Evolutionary conservation across 176 grass and related monocot species (phyloP), one percentile per base, ranked within the genome.

Genomic region (Paspalum vaginatum): DNA sequence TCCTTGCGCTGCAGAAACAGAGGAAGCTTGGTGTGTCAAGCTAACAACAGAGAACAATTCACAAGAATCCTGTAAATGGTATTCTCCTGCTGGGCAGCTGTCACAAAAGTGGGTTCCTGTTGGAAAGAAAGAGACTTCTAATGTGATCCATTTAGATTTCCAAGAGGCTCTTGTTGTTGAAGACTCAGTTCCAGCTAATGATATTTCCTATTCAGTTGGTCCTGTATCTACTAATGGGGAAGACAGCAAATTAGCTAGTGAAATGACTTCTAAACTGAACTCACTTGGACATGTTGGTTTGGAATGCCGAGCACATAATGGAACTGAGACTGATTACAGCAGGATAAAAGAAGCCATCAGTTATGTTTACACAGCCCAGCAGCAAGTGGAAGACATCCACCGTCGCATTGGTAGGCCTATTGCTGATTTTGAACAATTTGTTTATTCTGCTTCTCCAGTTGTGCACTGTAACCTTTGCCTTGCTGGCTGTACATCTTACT

Each of bases 391-490:
- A 86, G 58, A 69, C 61, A 57, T 86, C 78, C 87, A 87, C 46
- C 27, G 67, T 61, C 44, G 60, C 53, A 52, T 64, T 58, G 89
- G 85, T 69, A 80, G 80, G 48, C 72, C 77, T 26, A 44, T 94
- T 83, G 89, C 92, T 45, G 83, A 89, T 80, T 91, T 91, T 32
- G 95, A 94, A 50, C 52, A 47, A 42, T 93, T 98, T 79, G 70
- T 92, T 76, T 65, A 44, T 43, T 87, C 81, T 50, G 83, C 92
- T 21, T 92, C 92, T 85, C 95, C 95, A 76, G 60, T 87, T 89
- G 22, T 94, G 63, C 12, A 72, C 14, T 63, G 48, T 61, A 44
- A 37, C n/a, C 51, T 70, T 45, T 85, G 67, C 49, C 32, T 39
- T 77, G 74, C 20, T 70, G 65, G 66, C 27, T 89, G 80, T 65